Evolutionary conservation across 2,329 filamentous ascomycete genomes (phyloP), one percentile per base, ranked within the genome.

Genomic region (Orbilia oligospora): DNA sequence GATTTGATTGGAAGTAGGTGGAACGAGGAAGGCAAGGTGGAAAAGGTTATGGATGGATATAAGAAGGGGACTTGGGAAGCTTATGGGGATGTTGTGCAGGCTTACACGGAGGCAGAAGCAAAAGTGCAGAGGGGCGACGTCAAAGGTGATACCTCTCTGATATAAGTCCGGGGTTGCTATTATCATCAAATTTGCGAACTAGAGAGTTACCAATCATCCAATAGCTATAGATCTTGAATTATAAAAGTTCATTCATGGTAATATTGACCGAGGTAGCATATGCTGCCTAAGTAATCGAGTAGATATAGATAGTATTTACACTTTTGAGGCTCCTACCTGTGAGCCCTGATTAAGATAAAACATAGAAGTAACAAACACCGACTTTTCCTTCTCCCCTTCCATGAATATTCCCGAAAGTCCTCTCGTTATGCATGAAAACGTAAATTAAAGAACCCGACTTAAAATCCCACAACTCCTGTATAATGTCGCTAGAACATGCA

Each of bases 1-100:
- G 91, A 95, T 79, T 87, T 97, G 80, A 91, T 99, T 79, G 93
- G 92, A 6, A 87, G 87, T 83, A 87, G 96, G 80, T 99, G 96
- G 96, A 90, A 89, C 79, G 95, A 97, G 85, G 91, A 91, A 81
- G 91, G 90, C 0, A 93, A 94, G 80, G 91, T 97, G 12, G 89
- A 92, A 85, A 93, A 89, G 86, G 91, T 97, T 53, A 93, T 91
- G 48, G 89, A 92, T 1, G 95, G 96, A 1, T 99, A 94, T 85
- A 88, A 90, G 80, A 85, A 90, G 80, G 91, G 89, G 0, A 86
- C 91, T 1, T 98, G 93, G 85, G 89, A 93, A 84, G 86, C 86
- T 83, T 98, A 98, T 84, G 93, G 92, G 0, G 86, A 88, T 55
- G 92, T 94, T 10, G 84, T 97, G 49, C 88, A 89, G 64, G 92